Percentiles rank a stretch among this genome's conserved stretches.
These are phyloP conservation scores for Sanguinoderma infundibulare DNA, from an alignment of 1,284 basidiomycete species.

Conservation along the genomic window DNA sequence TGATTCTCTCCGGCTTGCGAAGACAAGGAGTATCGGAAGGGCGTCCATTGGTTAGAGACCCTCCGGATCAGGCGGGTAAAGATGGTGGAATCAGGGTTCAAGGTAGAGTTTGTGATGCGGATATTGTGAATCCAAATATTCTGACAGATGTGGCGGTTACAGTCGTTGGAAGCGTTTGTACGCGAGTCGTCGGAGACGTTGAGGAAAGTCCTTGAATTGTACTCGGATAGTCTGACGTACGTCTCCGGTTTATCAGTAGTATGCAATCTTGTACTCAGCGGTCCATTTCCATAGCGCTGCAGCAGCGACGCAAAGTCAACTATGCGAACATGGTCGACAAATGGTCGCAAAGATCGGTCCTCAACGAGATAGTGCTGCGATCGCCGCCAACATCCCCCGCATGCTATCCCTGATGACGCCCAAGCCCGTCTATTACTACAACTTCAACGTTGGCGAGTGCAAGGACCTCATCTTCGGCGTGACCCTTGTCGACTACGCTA, in stretches of 20 bases:
- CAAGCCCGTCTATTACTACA: constrained; percentile 73
- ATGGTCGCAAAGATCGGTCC: constrained; percentile 71
- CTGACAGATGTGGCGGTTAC: neutral
- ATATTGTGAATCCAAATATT: neutral
- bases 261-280: neutral
- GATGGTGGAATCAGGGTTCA: constrained; percentile 83
- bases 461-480: constrained; percentile 93
- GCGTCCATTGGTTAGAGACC: constrained; percentile 94
- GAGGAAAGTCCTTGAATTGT: constrained; percentile 68
- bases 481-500: constrained; percentile 90
- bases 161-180: constrained; percentile 84
- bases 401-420: constrained; percentile 66
- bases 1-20: constrained; percentile 11
- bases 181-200: constrained; percentile 74
- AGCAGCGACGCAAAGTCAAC: constrained; percentile 67
- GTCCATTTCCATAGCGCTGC: constrained; percentile 58
- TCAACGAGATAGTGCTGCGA: constrained; percentile 65
- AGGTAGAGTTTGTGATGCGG: constrained; percentile 42
- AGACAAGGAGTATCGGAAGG: constrained; percentile 94
- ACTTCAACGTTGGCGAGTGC: constrained; percentile 88
- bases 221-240: constrained; percentile 79
- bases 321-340: constrained; percentile 59
- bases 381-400: constrained; percentile 59
- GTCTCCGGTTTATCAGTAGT: constrained; percentile 28
- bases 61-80: constrained; percentile 83